Percentiles rank a stretch among this genome's conserved stretches.
These are phyloP conservation scores for Astrephomene gubernaculifera DNA, from an alignment of 139 green algal genomes.

Conservation along the genomic window DNA sequence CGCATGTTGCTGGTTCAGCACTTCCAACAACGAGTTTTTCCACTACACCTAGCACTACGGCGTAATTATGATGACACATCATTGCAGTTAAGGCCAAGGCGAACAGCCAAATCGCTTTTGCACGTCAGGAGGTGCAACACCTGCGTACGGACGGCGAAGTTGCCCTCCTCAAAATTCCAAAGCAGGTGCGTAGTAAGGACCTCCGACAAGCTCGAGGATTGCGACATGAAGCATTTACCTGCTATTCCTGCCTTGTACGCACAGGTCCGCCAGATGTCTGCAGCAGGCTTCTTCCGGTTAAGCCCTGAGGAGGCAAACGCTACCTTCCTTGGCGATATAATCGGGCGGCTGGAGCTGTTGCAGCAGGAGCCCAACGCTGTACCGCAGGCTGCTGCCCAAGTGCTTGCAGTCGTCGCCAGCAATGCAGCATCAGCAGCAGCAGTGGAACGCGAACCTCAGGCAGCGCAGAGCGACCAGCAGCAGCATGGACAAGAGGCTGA, in stretches of 20 bases:
- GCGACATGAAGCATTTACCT: background rate
- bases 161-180: background rate
- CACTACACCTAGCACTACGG: background rate
- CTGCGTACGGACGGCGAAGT: background rate
- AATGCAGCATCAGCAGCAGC: background rate
- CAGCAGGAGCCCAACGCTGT: background rate
- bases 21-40: background rate
- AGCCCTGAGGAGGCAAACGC: background rate
- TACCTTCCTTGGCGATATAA: background rate
- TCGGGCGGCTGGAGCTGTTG: background rate
- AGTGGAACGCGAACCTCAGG: background rate
- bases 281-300: conserved; percentile 10
- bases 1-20: background rate
- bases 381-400: background rate
- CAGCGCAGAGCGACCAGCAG: background rate
- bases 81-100: conserved; percentile 6
- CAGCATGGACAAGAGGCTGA: too few species aligned
- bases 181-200: background rate
- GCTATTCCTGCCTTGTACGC: background rate
- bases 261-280: conserved; percentile 1
- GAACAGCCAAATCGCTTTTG: background rate
- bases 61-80: background rate
- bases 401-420: too few species aligned
- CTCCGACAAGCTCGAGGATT: background rate
- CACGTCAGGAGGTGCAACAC: background rate